A percentile compares a stretch with the other conserved stretches of the same genome.
phyloP scores from a whole-genome alignment of 805 yeast genomes.

The Lipomyces sp. region DNA sequence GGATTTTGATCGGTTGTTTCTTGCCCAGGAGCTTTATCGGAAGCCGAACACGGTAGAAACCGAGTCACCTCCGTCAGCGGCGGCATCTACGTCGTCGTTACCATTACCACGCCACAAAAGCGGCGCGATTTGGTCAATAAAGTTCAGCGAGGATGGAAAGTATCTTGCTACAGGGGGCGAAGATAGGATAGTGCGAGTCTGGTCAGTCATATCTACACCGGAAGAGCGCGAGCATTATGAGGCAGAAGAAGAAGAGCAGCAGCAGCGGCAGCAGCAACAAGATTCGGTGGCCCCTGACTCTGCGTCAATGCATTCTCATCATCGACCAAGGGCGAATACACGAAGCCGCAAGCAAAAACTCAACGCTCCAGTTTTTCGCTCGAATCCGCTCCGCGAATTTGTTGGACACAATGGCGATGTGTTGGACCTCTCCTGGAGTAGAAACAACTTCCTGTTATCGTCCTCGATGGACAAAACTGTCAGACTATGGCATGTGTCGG shows the following conservation, averaged over 20 bases:
- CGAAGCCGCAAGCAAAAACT: slow-evolving; percentile 34
- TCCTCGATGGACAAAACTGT: slow-evolving; percentile 87
- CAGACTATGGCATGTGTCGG: slow-evolving; percentile 81
- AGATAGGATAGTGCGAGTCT: slow-evolving; percentile 67
- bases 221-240: slow-evolving; percentile 58
- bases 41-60: neutral
- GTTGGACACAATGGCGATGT: slow-evolving; percentile 73
- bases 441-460: slow-evolving; percentile 76
- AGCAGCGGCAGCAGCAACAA: neutral
- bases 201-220: slow-evolving; percentile 80
- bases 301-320: slow-evolving; percentile 7
- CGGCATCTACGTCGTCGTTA: slow-evolving; percentile 26
- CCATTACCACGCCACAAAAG: slow-evolving; percentile 33
- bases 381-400: slow-evolving; percentile 63
- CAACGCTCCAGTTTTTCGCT: slow-evolving; percentile 80
- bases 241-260: slow-evolving; percentile 32
- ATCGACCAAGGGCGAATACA: neutral
- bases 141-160: slow-evolving; percentile 79
- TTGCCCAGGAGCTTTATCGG: slow-evolving; percentile 46
- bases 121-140: slow-evolving; percentile 71
- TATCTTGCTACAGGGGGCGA: slow-evolving; percentile 85
- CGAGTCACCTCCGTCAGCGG: slow-evolving; percentile 10
- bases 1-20: slow-evolving; percentile 43
- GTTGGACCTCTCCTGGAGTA: slow-evolving; percentile 84
- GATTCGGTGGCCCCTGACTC: neutral